phyloP scores from a whole-genome alignment of 192 early-diverging fungal genomes.

The Linnemannia schmuckeri region DNA sequence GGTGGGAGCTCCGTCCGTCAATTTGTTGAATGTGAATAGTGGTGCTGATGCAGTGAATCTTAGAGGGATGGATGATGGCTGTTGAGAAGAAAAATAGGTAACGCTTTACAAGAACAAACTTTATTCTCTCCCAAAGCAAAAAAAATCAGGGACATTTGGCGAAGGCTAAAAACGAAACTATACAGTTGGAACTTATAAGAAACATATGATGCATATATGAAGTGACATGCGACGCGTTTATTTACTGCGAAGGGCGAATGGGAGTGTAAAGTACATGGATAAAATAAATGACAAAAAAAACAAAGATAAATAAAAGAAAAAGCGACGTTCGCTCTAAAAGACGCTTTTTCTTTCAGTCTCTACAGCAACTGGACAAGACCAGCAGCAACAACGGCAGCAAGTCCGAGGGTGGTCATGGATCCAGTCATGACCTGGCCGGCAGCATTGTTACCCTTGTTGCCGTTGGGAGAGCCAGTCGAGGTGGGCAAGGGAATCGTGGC shows the following conservation, averaged over 20 bases:
- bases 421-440: constrained; percentile 2
- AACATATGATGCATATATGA: neutral
- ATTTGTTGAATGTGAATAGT: too few species aligned
- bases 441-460: neutral
- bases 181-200: too few species aligned
- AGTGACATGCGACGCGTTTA: neutral
- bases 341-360: neutral
- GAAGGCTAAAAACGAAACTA: too few species aligned
- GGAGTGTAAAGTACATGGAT: neutral
- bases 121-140: too few species aligned
- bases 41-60: too few species aligned
- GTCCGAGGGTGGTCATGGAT: neutral
- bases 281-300: neutral
- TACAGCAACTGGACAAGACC: constrained; percentile 41
- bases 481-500: constrained; percentile 5
- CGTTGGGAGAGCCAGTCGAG: neutral
- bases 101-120: too few species aligned
- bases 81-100: too few species aligned
- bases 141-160: too few species aligned
- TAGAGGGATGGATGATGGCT: too few species aligned
- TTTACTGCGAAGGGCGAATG: too few species aligned
- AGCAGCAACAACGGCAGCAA: constrained; percentile 23
- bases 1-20: too few species aligned
- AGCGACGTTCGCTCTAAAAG: neutral
- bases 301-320: neutral